Base-by-base conservation (phyloP, 805 yeast genomes). In the Starmerella kuoi region DNA sequence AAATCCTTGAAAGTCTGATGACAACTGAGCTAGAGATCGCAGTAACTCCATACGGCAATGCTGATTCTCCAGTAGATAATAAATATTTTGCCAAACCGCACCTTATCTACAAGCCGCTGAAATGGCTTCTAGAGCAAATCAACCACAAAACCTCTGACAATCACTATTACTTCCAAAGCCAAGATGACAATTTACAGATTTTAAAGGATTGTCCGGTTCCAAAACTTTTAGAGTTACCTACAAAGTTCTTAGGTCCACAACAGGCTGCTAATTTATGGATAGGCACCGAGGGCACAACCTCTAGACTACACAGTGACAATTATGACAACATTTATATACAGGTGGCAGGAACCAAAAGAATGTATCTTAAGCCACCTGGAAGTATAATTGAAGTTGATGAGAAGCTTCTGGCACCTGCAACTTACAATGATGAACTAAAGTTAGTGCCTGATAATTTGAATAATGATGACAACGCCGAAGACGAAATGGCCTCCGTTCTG, bases 181-280 rank as follows among this genome's bases (percentile, higher is more conserved):
- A 63, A 42, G 62, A 63, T 42, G 58, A 56, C 32, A 63, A 64
- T 42, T 46, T 62, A 36, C 37, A 46, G 18, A 40, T 46, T 1
- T 21, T 50, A 2, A 17, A 18, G 19, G 38, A 34, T 15, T 48
- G 48, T 31, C 36, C 41, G 2, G 34, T 41, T 5, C 45, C 45
- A 4, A 39, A 43, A 32, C 18, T 49, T 43, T 37, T 47, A 1
- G 47, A 31, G 18, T 41, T 48, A 19, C 37, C 52, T 14, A 53
- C 52, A 25, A 53, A 49, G 1, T 47, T 53, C 14, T 45, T 52
- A 6, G 55, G 50, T 9, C 31, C 35, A 8, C 62, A 64, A 9
- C 60, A 58, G 23, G 66, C 67, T 2, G 58, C 61, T n/a, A 63
- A 63, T 38, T 23, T 63, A 33, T 63, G 67, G 67, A 57, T 63